Evolutionary conservation across 2,329 filamentous ascomycete genomes (phyloP), one percentile per base, ranked within the genome.

Genomic region (Emergomyces pasteurianus): DNA sequence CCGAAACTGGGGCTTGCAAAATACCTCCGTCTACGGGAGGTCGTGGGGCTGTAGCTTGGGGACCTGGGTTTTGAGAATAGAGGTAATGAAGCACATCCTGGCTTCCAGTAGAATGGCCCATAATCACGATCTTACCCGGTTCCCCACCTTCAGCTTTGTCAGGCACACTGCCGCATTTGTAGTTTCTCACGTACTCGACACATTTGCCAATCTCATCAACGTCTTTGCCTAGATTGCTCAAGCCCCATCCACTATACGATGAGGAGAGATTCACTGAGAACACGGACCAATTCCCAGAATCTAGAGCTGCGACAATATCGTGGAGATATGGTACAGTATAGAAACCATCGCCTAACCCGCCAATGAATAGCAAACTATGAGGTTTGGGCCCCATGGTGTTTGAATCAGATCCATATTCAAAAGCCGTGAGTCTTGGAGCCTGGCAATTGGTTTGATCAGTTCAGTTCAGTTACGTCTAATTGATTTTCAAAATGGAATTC

Each of bases 1-100:
- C 90, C 1, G 85, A 89, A 3, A 92, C 86, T 0, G 89, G 86
- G 0, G 87, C 90, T 72, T 95, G 91, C 60, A 96, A 75, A 52
- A 96, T 87, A 56, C 85, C 86, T 42, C 87, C 91, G 62, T 94
- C 84, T 1, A 95, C 75, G 0, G 61, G 75, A 0, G 83, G 81
- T 26, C 52, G 40, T 34, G 38, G 40, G 14, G 82, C 75, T 40
- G 67, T 55, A 16, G 71, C 65, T 5, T 67, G 67, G 40, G 69
- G 66, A 63, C 72, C 57, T 7, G 74, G 77, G 59, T 78, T 79
- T 1, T 73, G 69, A 3, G 74, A 70, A 62, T 75, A 72, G 1
- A 86, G 69, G 65, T 88, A 89, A 66, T 87, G 82, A 74, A 88
- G 80, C 14, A 84, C 78, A 69, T 88, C 86, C 71, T 89, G 86